Evolutionary conservation across 148 eudicot species (phyloP).

Genomic region (Euryodendron excelsum): DNA sequence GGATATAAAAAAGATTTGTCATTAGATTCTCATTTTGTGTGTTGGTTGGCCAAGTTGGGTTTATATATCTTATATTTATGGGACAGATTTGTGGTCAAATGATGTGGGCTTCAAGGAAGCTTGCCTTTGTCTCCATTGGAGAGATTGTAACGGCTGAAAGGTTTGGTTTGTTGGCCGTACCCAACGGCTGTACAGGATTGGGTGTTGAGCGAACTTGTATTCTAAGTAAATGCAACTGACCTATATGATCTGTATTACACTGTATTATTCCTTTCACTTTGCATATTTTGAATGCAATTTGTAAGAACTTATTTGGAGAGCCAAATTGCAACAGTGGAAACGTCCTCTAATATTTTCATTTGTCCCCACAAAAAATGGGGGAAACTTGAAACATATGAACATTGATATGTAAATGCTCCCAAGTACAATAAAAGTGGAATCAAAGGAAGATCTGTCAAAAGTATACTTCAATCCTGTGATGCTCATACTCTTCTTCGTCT

Average conservation of each 20-base stretch:
- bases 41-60: neutral
- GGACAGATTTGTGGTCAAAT: neutral
- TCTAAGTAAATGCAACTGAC: neutral
- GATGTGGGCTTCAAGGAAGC: neutral
- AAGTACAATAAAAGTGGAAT: constrained; percentile 6
- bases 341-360: neutral
- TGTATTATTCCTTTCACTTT: neutral
- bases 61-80: neutral
- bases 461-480: constrained; percentile 15
- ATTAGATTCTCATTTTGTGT: constrained; percentile 17
- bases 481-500: constrained; percentile 14
- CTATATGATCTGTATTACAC: neutral
- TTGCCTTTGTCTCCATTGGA: neutral
- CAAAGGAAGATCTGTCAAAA: neutral
- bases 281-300: no score
- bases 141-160: constrained; percentile 1
- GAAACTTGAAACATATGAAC: neutral
- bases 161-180: neutral
- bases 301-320: no score
- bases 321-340: no score
- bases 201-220: neutral
- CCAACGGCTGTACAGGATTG: neutral
- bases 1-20: neutral
- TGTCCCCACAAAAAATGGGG: neutral
- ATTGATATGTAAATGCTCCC: constrained; percentile 9